Evolutionary conservation across 2,329 filamentous ascomycete species (phyloP).

Genomic region (Botrytis pseudocinerea): DNA sequence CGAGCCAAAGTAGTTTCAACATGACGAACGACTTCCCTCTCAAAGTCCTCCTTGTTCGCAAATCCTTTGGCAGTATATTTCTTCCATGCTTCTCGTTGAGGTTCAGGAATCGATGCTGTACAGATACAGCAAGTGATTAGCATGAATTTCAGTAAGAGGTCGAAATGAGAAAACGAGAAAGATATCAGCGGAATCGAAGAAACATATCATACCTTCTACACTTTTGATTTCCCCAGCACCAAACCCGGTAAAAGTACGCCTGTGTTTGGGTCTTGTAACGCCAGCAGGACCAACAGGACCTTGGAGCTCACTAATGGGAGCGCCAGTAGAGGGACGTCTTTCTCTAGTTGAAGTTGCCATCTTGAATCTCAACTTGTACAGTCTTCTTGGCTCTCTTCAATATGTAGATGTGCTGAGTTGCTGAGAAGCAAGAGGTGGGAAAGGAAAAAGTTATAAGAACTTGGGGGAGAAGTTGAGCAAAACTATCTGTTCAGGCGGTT

Average conservation of each 20-base stretch:
- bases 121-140: conserved; percentile 5
- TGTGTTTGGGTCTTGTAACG: conserved; percentile 88
- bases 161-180: background rate
- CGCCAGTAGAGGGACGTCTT: conserved; percentile 77
- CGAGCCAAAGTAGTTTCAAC: conserved; percentile 95
- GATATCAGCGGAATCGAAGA: background rate
- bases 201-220: conserved; percentile 69
- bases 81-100: conserved; percentile 78
- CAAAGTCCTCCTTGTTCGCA: conserved; percentile 76
- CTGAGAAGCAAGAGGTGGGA: background rate
- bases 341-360: conserved; percentile 49
- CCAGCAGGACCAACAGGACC: conserved; percentile 80
- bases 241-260: conserved; percentile 93
- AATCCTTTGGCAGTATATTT: conserved; percentile 67
- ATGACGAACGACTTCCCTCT: conserved; percentile 85
- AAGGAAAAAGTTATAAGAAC: background rate
- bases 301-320: conserved; percentile 82
- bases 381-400: background rate
- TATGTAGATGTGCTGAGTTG: background rate
- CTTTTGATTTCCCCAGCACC: conserved; percentile 88
- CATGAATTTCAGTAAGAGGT: background rate
- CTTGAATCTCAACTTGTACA: background rate
- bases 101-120: conserved; percentile 79
- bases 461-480: background rate
- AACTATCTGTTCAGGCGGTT: background rate